Evolutionary conservation across 176 grass and related monocot genomes (phyloP).

Genomic region (Chloris gayana): DNA sequence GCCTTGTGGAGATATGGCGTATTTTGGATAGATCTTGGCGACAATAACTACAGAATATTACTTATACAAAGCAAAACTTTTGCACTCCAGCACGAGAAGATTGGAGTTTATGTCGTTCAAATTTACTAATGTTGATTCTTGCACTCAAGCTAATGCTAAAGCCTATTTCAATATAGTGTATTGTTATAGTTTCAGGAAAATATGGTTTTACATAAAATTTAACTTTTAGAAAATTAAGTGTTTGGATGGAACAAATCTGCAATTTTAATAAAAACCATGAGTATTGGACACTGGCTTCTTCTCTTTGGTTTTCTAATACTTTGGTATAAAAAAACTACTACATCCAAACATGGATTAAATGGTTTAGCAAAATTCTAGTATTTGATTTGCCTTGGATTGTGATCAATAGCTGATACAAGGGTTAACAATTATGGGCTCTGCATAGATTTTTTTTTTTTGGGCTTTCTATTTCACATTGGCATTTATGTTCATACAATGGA

Average conservation of each 20-base stretch:
- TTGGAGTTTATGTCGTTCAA: neutral
- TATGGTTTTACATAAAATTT: too few species aligned
- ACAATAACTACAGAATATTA: neutral
- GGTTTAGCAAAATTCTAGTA: too few species aligned
- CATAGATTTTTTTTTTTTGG: constrained; percentile 18
- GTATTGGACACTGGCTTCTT: too few species aligned
- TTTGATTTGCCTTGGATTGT: too few species aligned
- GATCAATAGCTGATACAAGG: neutral
- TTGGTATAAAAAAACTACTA: too few species aligned
- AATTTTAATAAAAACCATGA: too few species aligned
- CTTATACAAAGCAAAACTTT: neutral
- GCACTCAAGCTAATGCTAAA: neutral
- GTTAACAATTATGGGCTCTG: neutral
- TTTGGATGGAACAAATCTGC: too few species aligned
- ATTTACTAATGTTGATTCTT: neutral
- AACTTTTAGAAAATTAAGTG: too few species aligned
- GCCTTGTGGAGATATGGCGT: neutral
- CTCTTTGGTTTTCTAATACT: too few species aligned
- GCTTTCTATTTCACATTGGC: constrained; percentile 17
- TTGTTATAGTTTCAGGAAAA: too few species aligned
- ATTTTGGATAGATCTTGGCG: neutral
- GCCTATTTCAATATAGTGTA: too few species aligned
- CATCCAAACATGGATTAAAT: too few species aligned
- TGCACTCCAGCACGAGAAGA: neutral
- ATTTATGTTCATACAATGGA: constrained; percentile 23